Conservation (phyloP, 306 rosid genomes). For the Rosa rugosa region DNA sequence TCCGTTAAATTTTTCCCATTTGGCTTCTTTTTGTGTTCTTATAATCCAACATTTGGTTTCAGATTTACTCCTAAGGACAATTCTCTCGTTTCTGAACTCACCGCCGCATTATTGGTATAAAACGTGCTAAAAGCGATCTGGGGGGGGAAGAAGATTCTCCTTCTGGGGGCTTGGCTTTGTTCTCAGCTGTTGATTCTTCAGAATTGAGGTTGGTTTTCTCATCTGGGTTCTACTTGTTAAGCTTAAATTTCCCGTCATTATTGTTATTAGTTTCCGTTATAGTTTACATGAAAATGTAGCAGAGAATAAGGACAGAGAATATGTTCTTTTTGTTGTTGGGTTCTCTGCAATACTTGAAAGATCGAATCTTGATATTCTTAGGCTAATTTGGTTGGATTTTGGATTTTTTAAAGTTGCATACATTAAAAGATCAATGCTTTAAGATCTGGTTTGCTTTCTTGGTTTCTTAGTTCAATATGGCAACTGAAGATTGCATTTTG, state of each 20-base stretch:
- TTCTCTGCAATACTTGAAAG: background rate
- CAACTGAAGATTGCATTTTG: background rate
- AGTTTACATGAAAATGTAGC: conserved; percentile 6
- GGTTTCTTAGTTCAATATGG: background rate
- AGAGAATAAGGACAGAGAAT: background rate
- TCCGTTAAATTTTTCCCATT: background rate
- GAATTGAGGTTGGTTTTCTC: conserved; percentile 22
- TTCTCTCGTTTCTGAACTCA: conserved; percentile 4
- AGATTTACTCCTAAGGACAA: background rate
- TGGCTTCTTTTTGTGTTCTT: background rate
- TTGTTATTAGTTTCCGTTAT: background rate
- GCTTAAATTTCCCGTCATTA: background rate
- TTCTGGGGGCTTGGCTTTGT: conserved; percentile 22
- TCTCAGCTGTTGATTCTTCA: conserved; percentile 34
- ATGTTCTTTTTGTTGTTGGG: background rate
- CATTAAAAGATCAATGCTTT: conserved; percentile 1
- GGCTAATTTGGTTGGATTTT: background rate
- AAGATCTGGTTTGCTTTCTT: background rate
- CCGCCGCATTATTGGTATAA: conserved; percentile 18
- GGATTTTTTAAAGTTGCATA: background rate
- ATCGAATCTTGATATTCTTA: background rate
- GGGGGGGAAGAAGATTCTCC: conserved; percentile 18
- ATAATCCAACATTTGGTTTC: background rate
- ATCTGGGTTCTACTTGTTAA: conserved; percentile 5
- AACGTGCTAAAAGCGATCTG: background rate